These are phyloP conservation scores for Arthrobotrys sphaeroides DNA, from an alignment of 2,329 filamentous ascomycete genomes.

Conservation along the genomic window DNA sequence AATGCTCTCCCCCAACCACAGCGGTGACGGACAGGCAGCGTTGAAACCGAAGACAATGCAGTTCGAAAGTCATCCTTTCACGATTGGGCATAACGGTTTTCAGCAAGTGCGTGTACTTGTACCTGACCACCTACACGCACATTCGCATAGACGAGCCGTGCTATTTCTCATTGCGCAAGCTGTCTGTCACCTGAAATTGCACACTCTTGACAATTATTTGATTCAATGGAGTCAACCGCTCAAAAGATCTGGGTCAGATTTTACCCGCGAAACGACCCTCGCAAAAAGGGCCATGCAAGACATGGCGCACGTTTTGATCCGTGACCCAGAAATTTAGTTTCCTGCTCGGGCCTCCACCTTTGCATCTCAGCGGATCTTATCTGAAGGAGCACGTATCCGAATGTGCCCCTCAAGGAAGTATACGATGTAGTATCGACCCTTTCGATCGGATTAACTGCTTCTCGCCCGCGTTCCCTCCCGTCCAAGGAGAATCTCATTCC, in stretches of 20 bases:
- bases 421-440: no score
- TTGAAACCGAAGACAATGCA: not conserved
- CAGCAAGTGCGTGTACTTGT: not conserved
- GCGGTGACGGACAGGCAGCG: slow-evolving; percentile 10
- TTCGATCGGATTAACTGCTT: slow-evolving; percentile 38
- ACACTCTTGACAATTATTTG: slow-evolving; percentile 15
- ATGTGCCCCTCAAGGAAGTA: not conserved
- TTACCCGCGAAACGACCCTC: slow-evolving; percentile 52
- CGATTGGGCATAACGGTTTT: not conserved
- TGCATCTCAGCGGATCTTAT: slow-evolving; percentile 49
- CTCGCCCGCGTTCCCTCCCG: not conserved
- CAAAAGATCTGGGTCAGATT: slow-evolving; percentile 28
- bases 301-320: slow-evolving; percentile 54
- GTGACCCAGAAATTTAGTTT: slow-evolving; percentile 52
- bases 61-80: not conserved
- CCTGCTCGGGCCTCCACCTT: slow-evolving; percentile 47
- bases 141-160: not conserved
- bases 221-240: slow-evolving; percentile 19
- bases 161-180: not conserved
- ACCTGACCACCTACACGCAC: not conserved
- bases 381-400: slow-evolving; percentile 8
- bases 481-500: slow-evolving; percentile 32
- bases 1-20: slow-evolving; percentile 34
- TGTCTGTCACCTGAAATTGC: slow-evolving; percentile 8
- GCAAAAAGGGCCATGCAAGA: slow-evolving; percentile 40